Conservation (phyloP, 495 filamentous ascomycete species). For the Penicillium samsonianum region DNA sequence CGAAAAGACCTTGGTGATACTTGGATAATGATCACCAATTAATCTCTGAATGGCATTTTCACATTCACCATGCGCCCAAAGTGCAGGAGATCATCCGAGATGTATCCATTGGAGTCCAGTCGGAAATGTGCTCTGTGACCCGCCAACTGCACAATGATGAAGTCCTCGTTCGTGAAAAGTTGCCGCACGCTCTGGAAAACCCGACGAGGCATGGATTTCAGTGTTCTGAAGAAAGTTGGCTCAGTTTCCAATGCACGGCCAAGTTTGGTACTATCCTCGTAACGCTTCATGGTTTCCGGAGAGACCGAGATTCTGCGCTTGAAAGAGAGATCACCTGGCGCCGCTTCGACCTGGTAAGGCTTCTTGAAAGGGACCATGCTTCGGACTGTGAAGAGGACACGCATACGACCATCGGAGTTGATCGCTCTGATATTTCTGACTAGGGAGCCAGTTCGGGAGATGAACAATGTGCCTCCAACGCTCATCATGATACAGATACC, state of each 20-base stretch:
- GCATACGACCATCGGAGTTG: slow-evolving; percentile 30
- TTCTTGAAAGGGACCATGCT: slow-evolving; percentile 45
- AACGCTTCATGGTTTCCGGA: slow-evolving; percentile 26
- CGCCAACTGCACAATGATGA: slow-evolving; percentile 46
- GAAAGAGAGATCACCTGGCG: slow-evolving; percentile 12
- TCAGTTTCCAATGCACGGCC: slow-evolving; percentile 18
- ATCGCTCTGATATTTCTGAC: slow-evolving; percentile 42
- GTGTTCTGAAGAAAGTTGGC: slow-evolving; percentile 35
- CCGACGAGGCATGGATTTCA: slow-evolving; percentile 38
- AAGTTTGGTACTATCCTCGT: slow-evolving; percentile 23
- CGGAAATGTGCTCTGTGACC: slow-evolving; percentile 42
- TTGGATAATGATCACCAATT: neutral
- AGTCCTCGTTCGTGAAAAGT: slow-evolving; percentile 48
- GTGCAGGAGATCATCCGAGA: slow-evolving; percentile 41
- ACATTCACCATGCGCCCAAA: slow-evolving; percentile 35
- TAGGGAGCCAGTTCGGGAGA: slow-evolving; percentile 38
- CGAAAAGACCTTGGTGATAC: neutral
- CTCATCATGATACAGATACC: slow-evolving; percentile 49
- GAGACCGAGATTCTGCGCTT: slow-evolving; percentile 34
- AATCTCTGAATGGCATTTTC: slow-evolving; percentile 7
- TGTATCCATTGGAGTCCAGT: slow-evolving; percentile 43
- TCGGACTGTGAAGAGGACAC: slow-evolving; percentile 41
- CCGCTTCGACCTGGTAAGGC: slow-evolving; percentile 40
- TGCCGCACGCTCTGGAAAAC: slow-evolving; percentile 43
- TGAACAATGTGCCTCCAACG: slow-evolving; percentile 44